phyloP scores from a whole-genome alignment of 2,329 filamentous ascomycete species.

The Sarocladium strictum region DNA sequence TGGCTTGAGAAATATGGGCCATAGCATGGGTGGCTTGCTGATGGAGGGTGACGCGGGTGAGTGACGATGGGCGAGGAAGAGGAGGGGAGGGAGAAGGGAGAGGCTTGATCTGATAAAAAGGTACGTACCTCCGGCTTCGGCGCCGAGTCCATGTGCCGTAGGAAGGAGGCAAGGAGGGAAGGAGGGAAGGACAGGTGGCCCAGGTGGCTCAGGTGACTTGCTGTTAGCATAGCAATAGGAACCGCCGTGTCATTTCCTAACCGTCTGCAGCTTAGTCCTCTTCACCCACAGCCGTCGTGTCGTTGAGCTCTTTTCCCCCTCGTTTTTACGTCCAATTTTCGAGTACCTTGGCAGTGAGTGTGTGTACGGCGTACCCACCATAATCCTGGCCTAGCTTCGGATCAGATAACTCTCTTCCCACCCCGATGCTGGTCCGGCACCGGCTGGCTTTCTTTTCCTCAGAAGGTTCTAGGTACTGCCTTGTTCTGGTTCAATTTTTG shows the following conservation, averaged over 20 bases:
- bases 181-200: not conserved
- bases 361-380: not conserved
- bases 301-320: not conserved
- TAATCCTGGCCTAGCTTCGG: constrained; percentile 5
- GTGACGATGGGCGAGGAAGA: not conserved
- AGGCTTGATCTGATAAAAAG: constrained; percentile 8
- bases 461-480: too few species aligned
- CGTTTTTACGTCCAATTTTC: not conserved
- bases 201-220: too few species aligned
- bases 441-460: not conserved
- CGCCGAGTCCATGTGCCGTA: not conserved
- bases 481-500: too few species aligned
- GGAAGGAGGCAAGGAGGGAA: not conserved
- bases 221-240: too few species aligned
- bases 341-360: not conserved
- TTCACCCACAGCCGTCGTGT: too few species aligned
- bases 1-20: too few species aligned
- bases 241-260: too few species aligned
- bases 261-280: not conserved
- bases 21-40: too few species aligned
- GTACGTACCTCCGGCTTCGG: constrained; percentile 4
- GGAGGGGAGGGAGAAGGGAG: not conserved
- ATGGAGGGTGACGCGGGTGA: too few species aligned
- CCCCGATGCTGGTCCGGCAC: constrained; percentile 1
- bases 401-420: constrained; percentile 7